These are phyloP conservation scores for Ilyonectria destructans DNA, from an alignment of 2,329 filamentous ascomycete genomes.

Conservation along the genomic window DNA sequence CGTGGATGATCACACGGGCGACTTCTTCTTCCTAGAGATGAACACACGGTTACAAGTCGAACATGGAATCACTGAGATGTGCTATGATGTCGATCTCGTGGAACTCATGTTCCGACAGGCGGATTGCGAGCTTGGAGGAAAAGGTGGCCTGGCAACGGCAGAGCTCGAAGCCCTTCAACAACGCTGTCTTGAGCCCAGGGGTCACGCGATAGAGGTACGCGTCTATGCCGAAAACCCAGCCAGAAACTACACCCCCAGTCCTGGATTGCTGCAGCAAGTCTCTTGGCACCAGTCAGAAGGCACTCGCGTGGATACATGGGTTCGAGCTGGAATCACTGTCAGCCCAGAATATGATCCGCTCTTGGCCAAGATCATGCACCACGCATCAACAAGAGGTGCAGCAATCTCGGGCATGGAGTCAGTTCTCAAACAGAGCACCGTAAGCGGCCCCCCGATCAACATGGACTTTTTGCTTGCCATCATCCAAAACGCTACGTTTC, in stretches of 20 bases:
- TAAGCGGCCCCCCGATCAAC: slow-evolving; percentile 60
- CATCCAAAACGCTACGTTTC: slow-evolving; percentile 62
- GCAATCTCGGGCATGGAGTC: slow-evolving; percentile 63
- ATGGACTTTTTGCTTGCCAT: slow-evolving; percentile 70
- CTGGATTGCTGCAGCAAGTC: slow-evolving; percentile 72
- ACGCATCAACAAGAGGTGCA: slow-evolving; percentile 54
- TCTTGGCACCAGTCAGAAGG: slow-evolving; percentile 65
- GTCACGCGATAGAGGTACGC: slow-evolving; percentile 55
- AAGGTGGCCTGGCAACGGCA: slow-evolving; percentile 24
- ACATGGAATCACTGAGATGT: slow-evolving; percentile 84
- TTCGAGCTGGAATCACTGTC: slow-evolving; percentile 70
- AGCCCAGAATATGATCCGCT: slow-evolving; percentile 73
- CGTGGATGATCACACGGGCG: slow-evolving; percentile 73
- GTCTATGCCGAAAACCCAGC: slow-evolving; percentile 67
- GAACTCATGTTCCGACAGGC: slow-evolving; percentile 61
- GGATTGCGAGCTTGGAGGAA: slow-evolving; percentile 40
- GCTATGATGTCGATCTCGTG: slow-evolving; percentile 81
- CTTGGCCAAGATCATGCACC: slow-evolving; percentile 73
- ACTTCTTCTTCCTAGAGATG: slow-evolving; percentile 72
- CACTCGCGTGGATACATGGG: slow-evolving; percentile 75
- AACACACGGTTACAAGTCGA: slow-evolving; percentile 81
- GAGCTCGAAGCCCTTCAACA: slow-evolving; percentile 38
- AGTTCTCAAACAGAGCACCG: slow-evolving; percentile 57
- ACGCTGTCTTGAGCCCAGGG: slow-evolving; percentile 37
- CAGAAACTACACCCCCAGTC: slow-evolving; percentile 71